Base-by-base conservation (phyloP, 2,329 filamentous ascomycete genomes). In the Cladosporium sp. region DNA sequence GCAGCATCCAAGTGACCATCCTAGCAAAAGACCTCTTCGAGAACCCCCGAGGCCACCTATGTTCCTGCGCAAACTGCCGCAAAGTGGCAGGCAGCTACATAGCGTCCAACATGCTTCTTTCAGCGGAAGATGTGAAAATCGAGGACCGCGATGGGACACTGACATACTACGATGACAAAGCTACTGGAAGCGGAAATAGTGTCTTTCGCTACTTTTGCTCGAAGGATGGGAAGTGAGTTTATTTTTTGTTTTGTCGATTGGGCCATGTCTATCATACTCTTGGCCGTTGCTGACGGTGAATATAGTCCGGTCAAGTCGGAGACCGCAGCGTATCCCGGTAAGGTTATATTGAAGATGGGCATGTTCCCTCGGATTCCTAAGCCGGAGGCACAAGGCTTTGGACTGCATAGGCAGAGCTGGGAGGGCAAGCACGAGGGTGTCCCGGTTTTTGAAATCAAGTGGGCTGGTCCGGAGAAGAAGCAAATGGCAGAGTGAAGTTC, bases 51-150 rank as follows among this genome's bases (percentile, higher is more conserved):
- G 74, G 75, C 2, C 71, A 75, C 55, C 60, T 77, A 7, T 78
- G 75, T 60, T 72, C 78, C 54, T 78, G 76, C 60, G 61, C 65
- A 29, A 79, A 78, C 53, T 78, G 75, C 61, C 70, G 74, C 36
- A 78, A 77, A 58, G 67, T 72, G 1, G 67, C 74, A 2, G 74
- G 75, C 40, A 70, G 68, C 4, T 70, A 68, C 47, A 66, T 70
- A 2, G 57, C 70, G 0, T 55, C 62, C 16, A 72, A 74, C 52
- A 55, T 74, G 12, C 59, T 66, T 5, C 72, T 75, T 18, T 67
- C 72, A 47, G 63, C 66, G 36, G 66, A 70, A 20, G 75, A 77
- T 45, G 72, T 78, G 25, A 62, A 65, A 3, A 69, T 76, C 32
- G 60, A 69, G 7, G 73, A 76, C 52, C 62, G 67, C 2, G 65